Evolutionary conservation across 805 yeast genomes (phyloP), one percentile per base, ranked within the genome.

Genomic region (Monosporozyma unispora): DNA sequence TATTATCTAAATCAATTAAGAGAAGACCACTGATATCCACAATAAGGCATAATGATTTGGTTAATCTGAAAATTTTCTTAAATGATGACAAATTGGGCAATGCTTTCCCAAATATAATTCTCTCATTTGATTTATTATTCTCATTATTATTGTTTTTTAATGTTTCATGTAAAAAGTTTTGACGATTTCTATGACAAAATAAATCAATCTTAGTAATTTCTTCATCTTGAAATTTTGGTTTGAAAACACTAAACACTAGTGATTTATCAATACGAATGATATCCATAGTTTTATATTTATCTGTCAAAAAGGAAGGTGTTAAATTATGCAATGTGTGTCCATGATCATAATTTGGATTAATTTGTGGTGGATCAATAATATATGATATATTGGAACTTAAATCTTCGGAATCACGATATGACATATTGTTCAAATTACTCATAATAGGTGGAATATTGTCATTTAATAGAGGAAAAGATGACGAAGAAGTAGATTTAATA

Each of bases 21-120:
- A 62, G 25, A 14, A 62, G 44, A 4, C 67, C 68, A 37, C 50
- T 46, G 4, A 51, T 47, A 41, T 60, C 64, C 12, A 61, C 29
- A 22, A 60, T 54, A 45, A 60, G 40, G 41, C 55, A 53, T 3
- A 59, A 47, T 1, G 52, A 44, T n/a, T 56, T 57, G 8, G 59
- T 53, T n/a, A 62, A 42, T 50, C 57, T 52, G 43, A 55, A 62
- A 22, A 62, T n/a, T 44, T 58, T 57, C 47, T 60, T 57, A 43
- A 59, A 61, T 1, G 60, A 56, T 6, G 58, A 50, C 14, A 58
- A 22, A 12, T 35, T 31, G 3, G 48, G 38, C 3, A 51, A 3
- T 19, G 44, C 39, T 11, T 45, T 16, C 3, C 11, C 19, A 18
- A 48, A 29, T 21, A 33, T n/a, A 2, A 23, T 3, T 16, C 46